Evolutionary conservation across 345 rosid species (phyloP), one percentile per base, ranked within the genome.

Genomic region (Syzygium jambos): DNA sequence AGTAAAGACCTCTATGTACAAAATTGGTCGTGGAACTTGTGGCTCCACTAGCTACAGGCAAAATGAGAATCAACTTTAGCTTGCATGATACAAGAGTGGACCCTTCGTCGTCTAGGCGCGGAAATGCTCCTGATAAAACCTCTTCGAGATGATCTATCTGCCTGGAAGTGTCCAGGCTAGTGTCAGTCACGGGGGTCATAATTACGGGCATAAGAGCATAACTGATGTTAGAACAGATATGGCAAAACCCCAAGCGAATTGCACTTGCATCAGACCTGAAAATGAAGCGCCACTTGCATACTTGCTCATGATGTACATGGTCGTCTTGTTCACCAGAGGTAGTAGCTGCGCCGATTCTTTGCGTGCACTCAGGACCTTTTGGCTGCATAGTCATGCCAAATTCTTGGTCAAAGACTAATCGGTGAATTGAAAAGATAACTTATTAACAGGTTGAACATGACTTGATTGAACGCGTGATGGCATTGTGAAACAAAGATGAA

Each of bases 321-420:
- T 93, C 53, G 93, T 93, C 95, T 92, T 94, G 93, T 96, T 97
- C 86, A 97, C 98, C 23, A 97, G 91, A 2, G 98, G 99, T 16
- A 95, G 89, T 19, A 96, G 90, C 16, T 51, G 41, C 46, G 94
- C 98, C 9, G 96, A 96, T 82, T 97, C 99, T 89, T 93, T 94
- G 92, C 99, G 90, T 19, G 91, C 89, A 56, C 94, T 96, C 54
- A 97, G 85, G 82, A 97, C 88, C 91, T 95, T 96, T 88, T 89
- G 93, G 80, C 99, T 97, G 94, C 91, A 92, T 49, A 61, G 83
- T 43, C 46, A n/a, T 10, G 46, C 46, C 25, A 73, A 41, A 9
- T 34, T 17, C 23, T 34, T 34, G 46, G 80, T 19, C 41, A 68
- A 34, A 73, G 25, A 73, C 25, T 73, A 19, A 73, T 73, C 46